Base-by-base conservation (phyloP, 2,329 filamentous ascomycete species). In the Fusarium sp. region DNA sequence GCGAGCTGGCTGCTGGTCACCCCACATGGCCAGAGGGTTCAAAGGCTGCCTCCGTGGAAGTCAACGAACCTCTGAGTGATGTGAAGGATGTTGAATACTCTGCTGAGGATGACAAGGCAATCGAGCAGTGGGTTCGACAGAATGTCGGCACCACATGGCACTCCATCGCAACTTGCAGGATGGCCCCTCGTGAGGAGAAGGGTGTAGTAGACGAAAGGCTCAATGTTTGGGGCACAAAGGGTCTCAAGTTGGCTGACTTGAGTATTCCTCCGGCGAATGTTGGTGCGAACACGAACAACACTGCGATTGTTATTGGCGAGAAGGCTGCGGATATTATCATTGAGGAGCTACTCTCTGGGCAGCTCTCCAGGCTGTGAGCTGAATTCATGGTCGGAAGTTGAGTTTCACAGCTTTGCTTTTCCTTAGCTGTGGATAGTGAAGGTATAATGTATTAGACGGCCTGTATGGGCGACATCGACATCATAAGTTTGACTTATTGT, bases 281-380 rank as follows among this genome's bases (percentile, higher is more conserved):
- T 2, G 81, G 75, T 3, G 80, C 78, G 1, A 86, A 87, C 58
- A 85, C 84, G 3, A 81, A 82, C 43, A 83, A 81, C 37, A 83
- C 81, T 2, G 84, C 84, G 0, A 71, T 85, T 17, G 58, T 81
- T 17, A 74, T 86, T 31, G 84, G 84, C 3, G 84, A 87, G 75
- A 82, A 80, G 72, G 80, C 77, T 4, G 80, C 80, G 0, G 79
- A 79, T 57, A 80, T 82, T 39, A 75, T 82, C 18, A 76, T 79
- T 7, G 73, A 72, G 55, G 80, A 81, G 51, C 62, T 81, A 4
- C 75, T 76, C 5, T 39, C 62, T 5, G 40, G 18, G 2, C 10
- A 49, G 11, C 11, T 17, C 6, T 39, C 48, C 11, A 50, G 43
- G 36, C n/a, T 50, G 36, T 50, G 4, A 31, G n/a, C 1, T n/a